Evolutionary conservation across 148 eudicot genomes (phyloP).

Genomic region (Rheum nobile): DNA sequence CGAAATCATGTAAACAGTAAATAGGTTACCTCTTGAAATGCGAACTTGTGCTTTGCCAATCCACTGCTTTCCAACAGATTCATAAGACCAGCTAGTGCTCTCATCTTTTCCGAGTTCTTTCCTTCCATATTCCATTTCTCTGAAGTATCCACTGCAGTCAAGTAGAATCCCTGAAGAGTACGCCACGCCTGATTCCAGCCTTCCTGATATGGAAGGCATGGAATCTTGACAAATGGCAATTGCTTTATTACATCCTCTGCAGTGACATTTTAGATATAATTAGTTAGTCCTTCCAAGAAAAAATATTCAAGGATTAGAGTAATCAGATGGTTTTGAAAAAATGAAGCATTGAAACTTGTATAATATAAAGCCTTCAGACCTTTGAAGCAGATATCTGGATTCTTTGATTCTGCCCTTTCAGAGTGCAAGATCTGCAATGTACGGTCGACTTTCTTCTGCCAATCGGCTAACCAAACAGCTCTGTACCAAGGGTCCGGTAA

Average conservation of each 20-base stretch:
- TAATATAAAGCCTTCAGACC: conserved; percentile 5
- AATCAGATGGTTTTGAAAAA: background rate
- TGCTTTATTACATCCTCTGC: conserved; percentile 16
- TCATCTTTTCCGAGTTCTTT: conserved; percentile 54
- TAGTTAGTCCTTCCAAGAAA: background rate
- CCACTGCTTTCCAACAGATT: conserved; percentile 63
- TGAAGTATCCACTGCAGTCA: conserved; percentile 45
- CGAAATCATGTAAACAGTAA: background rate
- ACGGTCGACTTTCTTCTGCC: conserved; percentile 38
- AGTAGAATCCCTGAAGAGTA: conserved; percentile 39
- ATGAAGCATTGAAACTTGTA: background rate
- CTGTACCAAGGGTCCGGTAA: conserved; percentile 22
- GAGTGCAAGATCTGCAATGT: conserved; percentile 22
- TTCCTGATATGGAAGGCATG: conserved; percentile 32
- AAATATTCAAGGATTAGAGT: background rate
- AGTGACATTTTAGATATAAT: background rate
- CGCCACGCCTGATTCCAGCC: conserved; percentile 40
- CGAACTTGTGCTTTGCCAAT: conserved; percentile 60
- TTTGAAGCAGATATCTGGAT: conserved; percentile 13
- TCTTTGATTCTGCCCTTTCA: conserved; percentile 14
- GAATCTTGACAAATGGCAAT: conserved; percentile 21
- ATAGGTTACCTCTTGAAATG: conserved; percentile 10
- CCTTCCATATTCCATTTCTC: conserved; percentile 69
- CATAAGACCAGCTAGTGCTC: conserved; percentile 56
- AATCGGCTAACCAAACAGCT: conserved; percentile 44